Conservation (phyloP, 331 rosid species). For the Rosa hybrid region DNA sequence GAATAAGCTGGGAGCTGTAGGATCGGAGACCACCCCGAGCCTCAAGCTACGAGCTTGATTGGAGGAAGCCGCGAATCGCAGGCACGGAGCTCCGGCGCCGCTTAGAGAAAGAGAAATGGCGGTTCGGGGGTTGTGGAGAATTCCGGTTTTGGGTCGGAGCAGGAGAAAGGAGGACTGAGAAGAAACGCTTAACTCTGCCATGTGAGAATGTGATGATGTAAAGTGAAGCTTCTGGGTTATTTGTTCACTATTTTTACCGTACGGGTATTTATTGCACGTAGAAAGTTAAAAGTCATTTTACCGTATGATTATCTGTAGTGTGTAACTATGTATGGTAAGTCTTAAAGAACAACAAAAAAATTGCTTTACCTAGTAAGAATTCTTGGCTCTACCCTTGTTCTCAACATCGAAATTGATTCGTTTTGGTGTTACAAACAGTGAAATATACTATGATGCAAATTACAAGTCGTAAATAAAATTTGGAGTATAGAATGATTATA, state of each 20-base stretch:
- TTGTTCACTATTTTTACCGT: not conserved
- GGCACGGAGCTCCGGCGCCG: slow-evolving; percentile 11
- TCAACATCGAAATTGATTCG: no score
- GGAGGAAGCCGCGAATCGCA: slow-evolving; percentile 1
- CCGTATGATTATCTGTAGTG: no score
- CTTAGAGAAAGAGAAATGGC: not conserved
- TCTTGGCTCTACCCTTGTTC: no score
- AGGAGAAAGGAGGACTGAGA: slow-evolving; percentile 34
- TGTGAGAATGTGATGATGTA: slow-evolving; percentile 4
- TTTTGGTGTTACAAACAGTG: no score
- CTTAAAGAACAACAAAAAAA: no score
- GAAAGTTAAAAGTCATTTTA: no score
- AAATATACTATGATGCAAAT: no score
- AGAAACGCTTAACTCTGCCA: slow-evolving; percentile 37
- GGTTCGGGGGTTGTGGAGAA: not conserved
- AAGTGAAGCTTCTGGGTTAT: not conserved
- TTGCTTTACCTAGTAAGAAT: no score
- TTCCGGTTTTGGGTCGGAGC: slow-evolving; percentile 15
- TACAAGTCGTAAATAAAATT: no score
- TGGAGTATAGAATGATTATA: no score
- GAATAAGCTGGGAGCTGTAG: slow-evolving; percentile 36
- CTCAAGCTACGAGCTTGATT: not conserved
- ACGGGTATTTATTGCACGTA: no score
- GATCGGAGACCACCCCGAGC: slow-evolving; percentile 44
- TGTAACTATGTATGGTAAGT: no score